Percentiles rank a stretch among this genome's conserved stretches.
Evolutionary conservation across 2,329 filamentous ascomycete genomes (phyloP).

Genomic region (Sphaerulina musiva): DNA sequence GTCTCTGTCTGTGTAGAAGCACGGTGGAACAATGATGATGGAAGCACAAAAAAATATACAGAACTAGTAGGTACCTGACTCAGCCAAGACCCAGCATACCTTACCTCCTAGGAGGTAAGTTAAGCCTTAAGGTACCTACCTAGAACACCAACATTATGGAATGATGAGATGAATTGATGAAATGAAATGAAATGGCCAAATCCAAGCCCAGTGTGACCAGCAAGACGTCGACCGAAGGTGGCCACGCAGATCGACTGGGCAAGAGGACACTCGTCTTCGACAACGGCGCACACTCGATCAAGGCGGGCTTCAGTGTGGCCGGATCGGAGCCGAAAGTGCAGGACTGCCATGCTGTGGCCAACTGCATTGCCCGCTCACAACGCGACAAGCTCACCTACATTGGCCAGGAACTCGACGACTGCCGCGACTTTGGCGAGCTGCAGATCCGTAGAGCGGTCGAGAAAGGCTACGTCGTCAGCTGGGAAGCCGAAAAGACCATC

Average conservation of each 20-base stretch:
- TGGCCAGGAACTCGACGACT: conserved; percentile 68
- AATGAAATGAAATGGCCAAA: conserved; percentile 7
- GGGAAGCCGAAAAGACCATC: conserved; percentile 91
- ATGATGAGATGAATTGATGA: too few species aligned
- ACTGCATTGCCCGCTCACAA: conserved; percentile 74
- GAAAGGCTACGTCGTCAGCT: conserved; percentile 90
- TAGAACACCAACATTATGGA: too few species aligned
- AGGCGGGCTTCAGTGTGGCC: conserved; percentile 64
- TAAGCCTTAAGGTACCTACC: too few species aligned
- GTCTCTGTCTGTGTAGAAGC: neutral
- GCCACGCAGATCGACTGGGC: conserved; percentile 15
- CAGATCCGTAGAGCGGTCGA: conserved; percentile 83
- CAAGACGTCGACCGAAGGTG: neutral
- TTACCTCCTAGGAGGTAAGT: too few species aligned
- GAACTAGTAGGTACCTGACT: too few species aligned
- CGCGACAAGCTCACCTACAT: conserved; percentile 74
- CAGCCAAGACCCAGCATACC: too few species aligned
- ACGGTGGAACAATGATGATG: neutral
- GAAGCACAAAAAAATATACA: neutral
- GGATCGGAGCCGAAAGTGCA: conserved; percentile 32
- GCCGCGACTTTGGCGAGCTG: conserved; percentile 83
- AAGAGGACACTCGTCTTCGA: conserved; percentile 71
- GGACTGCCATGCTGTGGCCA: conserved; percentile 68
- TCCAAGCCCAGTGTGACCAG: neutral
- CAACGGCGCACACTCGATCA: conserved; percentile 86